phyloP scores from a whole-genome alignment of 2,329 filamentous ascomycete species.

The Trichophaea hybrida region DNA sequence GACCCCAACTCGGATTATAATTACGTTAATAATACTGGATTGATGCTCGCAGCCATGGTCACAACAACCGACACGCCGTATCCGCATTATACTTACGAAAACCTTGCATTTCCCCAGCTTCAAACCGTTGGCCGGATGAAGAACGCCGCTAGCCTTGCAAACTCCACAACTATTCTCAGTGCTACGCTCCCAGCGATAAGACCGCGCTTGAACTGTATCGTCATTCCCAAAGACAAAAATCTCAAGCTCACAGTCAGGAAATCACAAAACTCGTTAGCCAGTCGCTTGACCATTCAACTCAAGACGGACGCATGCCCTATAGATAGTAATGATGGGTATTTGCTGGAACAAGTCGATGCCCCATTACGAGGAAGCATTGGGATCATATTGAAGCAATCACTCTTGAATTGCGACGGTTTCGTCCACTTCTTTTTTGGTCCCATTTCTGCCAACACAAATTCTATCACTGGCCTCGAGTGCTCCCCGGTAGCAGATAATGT shows the following conservation, averaged over 20 bases:
- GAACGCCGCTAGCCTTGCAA: slow-evolving; percentile 42
- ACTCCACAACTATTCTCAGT: slow-evolving; percentile 37
- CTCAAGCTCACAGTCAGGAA: slow-evolving; percentile 38
- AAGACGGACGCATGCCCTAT: not conserved
- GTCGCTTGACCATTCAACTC: not conserved
- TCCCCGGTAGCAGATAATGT: not conserved
- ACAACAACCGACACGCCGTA: slow-evolving; percentile 34
- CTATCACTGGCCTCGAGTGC: not conserved
- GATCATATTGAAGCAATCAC: not conserved
- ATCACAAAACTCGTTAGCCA: not conserved
- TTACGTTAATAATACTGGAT: slow-evolving; percentile 1
- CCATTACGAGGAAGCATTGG: not conserved
- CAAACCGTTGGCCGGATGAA: slow-evolving; percentile 58
- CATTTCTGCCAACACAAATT: not conserved
- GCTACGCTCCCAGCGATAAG: slow-evolving; percentile 43
- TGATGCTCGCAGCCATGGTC: slow-evolving; percentile 10
- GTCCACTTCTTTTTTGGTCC: not conserved
- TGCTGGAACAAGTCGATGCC: not conserved
- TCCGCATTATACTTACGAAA: slow-evolving; percentile 38
- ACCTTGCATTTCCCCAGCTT: slow-evolving; percentile 52
- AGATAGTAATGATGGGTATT: not conserved
- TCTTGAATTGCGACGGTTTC: not conserved
- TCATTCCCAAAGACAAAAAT: slow-evolving; percentile 54
- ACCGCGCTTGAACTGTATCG: slow-evolving; percentile 32
- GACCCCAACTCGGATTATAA: too few species aligned